Percentiles rank a stretch among this genome's conserved stretches.
phyloP scores from a whole-genome alignment of 768 basidiomycete species.

The Sarcodon aspratus region DNA sequence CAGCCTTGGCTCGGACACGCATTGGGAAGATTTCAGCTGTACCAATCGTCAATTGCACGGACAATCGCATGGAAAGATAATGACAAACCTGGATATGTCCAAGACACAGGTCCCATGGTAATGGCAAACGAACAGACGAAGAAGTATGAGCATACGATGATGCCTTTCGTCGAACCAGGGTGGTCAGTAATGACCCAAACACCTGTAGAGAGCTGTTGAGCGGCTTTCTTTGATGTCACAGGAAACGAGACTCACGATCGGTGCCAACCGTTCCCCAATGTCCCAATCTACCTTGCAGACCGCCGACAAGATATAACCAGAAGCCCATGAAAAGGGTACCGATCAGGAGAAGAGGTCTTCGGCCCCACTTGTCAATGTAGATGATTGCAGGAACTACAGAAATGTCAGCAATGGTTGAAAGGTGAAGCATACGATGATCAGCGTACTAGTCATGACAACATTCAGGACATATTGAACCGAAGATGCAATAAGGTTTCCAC shows the following conservation, averaged over 20 bases:
- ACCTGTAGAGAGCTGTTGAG: constrained; percentile 1
- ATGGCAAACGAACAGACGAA: constrained; percentile 68
- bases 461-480: constrained; percentile 46
- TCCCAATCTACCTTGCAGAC: constrained; percentile 58
- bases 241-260: constrained; percentile 13
- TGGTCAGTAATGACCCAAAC: constrained; percentile 55
- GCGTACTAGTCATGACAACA: constrained; percentile 22
- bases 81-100: constrained; percentile 35
- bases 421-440: constrained; percentile 1
- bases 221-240: not conserved
- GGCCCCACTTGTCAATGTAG: constrained; percentile 74
- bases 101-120: constrained; percentile 59
- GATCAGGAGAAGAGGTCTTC: constrained; percentile 59
- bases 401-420: not conserved
- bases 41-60: too few relatives aligned
- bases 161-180: constrained; percentile 45
- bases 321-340: constrained; percentile 63
- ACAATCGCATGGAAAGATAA: too few relatives aligned
- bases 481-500: constrained; percentile 66
- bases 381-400: constrained; percentile 30
- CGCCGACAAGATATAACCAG: constrained; percentile 71
- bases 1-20: constrained; percentile 56
- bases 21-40: constrained; percentile 54
- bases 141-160: constrained; percentile 71
- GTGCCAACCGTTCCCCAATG: constrained; percentile 41